These are phyloP conservation scores for Claviceps sp. DNA, from an alignment of 2,329 filamentous ascomycete species.

Conservation along the genomic window DNA sequence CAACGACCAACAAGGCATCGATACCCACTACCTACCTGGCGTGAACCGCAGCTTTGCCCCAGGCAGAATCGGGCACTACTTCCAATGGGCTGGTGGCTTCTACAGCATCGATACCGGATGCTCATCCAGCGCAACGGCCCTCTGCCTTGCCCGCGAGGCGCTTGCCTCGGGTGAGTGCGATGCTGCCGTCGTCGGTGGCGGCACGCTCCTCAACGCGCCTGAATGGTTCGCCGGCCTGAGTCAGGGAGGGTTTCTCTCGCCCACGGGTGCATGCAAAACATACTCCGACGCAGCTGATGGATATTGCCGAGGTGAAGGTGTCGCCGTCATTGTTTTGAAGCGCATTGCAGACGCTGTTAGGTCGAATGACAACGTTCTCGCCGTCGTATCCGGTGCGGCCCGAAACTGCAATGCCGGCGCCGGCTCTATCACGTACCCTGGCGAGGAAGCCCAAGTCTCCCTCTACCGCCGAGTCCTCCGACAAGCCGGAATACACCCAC, in stretches of 20 bases:
- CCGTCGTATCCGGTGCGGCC: conserved; percentile 59
- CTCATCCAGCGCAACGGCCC: conserved; percentile 56
- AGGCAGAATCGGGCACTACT: conserved; percentile 23
- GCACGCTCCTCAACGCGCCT: conserved; percentile 41
- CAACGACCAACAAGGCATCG: conserved; percentile 58
- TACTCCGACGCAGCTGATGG: conserved; percentile 72
- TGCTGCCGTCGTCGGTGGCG: conserved; percentile 43
- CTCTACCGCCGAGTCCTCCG: conserved; percentile 54
- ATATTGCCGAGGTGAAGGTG: conserved; percentile 68
- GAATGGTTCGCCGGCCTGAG: conserved; percentile 63
- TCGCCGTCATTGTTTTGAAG: conserved; percentile 64
- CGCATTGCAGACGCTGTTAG: conserved; percentile 62
- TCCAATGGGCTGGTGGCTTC: conserved; percentile 30
- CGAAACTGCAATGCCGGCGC: conserved; percentile 76
- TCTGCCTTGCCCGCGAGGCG: conserved; percentile 43
- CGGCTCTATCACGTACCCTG: conserved; percentile 72
- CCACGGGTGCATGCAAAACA: conserved; percentile 42
- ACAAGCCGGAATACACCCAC: conserved; percentile 60
- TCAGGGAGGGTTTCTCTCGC: conserved; percentile 2
- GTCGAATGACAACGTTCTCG: conserved; percentile 63
- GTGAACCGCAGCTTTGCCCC: conserved; percentile 3
- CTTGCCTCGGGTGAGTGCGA: conserved; percentile 49
- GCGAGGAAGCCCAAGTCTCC: conserved; percentile 60
- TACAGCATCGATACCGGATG: conserved; percentile 68
- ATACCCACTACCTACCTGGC: conserved; percentile 21